Evolutionary conservation across 257 asterid species (phyloP).

Genomic region (Jacaranda copaia): DNA sequence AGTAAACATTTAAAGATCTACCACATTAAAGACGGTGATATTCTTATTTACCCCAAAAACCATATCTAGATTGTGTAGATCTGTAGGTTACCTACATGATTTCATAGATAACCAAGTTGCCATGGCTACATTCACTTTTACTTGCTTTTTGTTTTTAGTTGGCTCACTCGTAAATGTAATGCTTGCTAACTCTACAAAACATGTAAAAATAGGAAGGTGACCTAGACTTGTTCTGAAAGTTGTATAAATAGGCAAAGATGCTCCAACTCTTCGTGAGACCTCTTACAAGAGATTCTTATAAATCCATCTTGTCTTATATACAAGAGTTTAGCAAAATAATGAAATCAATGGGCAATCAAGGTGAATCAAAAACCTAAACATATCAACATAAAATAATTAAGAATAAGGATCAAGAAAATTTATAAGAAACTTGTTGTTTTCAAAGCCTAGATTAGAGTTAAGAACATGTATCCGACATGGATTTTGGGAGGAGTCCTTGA

Average conservation of each 20-base stretch:
- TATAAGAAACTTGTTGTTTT: no score
- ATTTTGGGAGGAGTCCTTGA: no score
- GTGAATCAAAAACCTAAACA: neutral
- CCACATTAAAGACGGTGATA: neutral
- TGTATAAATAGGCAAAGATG: conserved; percentile 53
- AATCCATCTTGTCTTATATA: conserved; percentile 56
- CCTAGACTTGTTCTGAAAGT: conserved; percentile 55
- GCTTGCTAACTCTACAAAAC: conserved; percentile 56
- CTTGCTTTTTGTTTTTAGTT: conserved; percentile 59
- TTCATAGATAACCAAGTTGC: conserved; percentile 59
- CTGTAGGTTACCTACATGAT: conserved; percentile 41
- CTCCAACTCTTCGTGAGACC: conserved; percentile 58
- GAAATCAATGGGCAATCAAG: neutral
- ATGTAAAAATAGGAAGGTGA: conserved; percentile 49
- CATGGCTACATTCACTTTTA: conserved; percentile 58
- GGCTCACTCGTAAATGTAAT: conserved; percentile 54
- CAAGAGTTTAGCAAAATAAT: neutral
- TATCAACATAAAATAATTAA: neutral
- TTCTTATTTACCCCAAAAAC: neutral
- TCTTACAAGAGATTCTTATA: conserved; percentile 61
- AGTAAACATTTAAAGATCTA: no score
- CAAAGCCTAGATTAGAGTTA: no score
- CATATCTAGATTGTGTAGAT: conserved; percentile 11
- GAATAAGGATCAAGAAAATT: neutral
- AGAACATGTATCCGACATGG: no score